These are phyloP conservation scores for Monosporascus sp. DNA, from an alignment of 2,329 filamentous ascomycete species.

Conservation along the genomic window DNA sequence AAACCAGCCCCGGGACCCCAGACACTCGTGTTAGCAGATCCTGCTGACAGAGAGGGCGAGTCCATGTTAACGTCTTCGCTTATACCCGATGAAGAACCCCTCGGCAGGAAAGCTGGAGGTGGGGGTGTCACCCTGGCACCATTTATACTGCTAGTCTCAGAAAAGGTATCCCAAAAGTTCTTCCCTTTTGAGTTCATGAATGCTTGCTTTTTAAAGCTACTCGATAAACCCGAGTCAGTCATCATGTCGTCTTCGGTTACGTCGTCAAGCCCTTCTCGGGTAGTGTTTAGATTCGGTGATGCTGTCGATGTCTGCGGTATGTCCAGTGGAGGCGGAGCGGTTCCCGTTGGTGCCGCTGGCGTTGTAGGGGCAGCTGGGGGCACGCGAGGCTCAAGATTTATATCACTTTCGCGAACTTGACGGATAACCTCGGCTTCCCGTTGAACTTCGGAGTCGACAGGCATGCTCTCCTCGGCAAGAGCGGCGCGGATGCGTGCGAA, in stretches of 20 bases:
- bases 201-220: slow-evolving; percentile 70
- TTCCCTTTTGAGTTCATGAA: slow-evolving; percentile 66
- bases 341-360: neutral
- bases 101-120: slow-evolving; percentile 59
- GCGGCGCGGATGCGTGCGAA: slow-evolving; percentile 91
- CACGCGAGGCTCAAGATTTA: slow-evolving; percentile 47
- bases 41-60: slow-evolving; percentile 47
- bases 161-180: slow-evolving; percentile 74
- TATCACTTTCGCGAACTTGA: slow-evolving; percentile 87
- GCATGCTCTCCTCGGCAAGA: slow-evolving; percentile 79
- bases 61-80: slow-evolving; percentile 72
- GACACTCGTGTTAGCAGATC: slow-evolving; percentile 27
- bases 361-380: slow-evolving; percentile 15
- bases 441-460: slow-evolving; percentile 80
- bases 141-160: slow-evolving; percentile 54
- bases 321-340: slow-evolving; percentile 31
- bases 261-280: slow-evolving; percentile 61
- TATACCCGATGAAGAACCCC: slow-evolving; percentile 53
- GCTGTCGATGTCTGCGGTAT: slow-evolving; percentile 49
- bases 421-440: slow-evolving; percentile 93
- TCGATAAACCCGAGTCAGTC: slow-evolving; percentile 51
- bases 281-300: slow-evolving; percentile 60
- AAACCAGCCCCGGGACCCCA: slow-evolving; percentile 26
- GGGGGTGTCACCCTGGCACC: slow-evolving; percentile 44
- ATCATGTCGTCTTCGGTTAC: slow-evolving; percentile 66